Evolutionary conservation across 306 rosid species (phyloP).

Genomic region (Lathyrus sativus): DNA sequence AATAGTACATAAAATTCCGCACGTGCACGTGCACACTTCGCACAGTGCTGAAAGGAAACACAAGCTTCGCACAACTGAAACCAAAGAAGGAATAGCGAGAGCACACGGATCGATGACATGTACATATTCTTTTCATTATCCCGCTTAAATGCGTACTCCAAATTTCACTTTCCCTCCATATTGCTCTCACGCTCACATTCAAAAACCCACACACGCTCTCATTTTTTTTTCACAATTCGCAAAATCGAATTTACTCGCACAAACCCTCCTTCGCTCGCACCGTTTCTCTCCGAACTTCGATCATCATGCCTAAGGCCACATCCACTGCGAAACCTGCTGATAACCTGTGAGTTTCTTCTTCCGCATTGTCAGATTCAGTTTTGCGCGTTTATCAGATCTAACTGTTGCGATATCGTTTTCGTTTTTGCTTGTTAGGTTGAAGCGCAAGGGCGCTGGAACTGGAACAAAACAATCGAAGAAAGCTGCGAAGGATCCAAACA

Average conservation of each 20-base stretch:
- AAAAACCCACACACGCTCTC: conserved; percentile 31
- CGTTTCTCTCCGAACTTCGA: conserved; percentile 13
- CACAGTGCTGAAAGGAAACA: too few species aligned
- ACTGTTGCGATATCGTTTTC: not conserved
- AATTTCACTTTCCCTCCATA: conserved; percentile 41
- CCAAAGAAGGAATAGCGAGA: not conserved
- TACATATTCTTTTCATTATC: conserved; percentile 49
- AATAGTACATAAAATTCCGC: not conserved
- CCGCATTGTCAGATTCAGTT: not conserved
- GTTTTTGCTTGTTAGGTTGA: conserved; percentile 50
- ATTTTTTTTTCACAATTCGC: not conserved
- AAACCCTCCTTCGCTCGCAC: conserved; percentile 10
- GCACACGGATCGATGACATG: conserved; percentile 66
- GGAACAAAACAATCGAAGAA: conserved; percentile 58
- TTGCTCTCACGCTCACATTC: conserved; percentile 30
- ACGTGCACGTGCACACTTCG: not conserved
- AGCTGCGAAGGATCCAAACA: conserved; percentile 84
- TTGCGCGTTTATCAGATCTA: conserved; percentile 1
- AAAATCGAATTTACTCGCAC: not conserved
- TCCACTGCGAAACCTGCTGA: conserved; percentile 48
- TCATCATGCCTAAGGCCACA: conserved; percentile 61
- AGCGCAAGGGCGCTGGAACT: conserved; percentile 60
- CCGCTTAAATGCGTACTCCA: conserved; percentile 81
- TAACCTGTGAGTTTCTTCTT: conserved; percentile 44
- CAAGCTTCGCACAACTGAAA: too few species aligned